phyloP scores from a whole-genome alignment of 495 filamentous ascomycete genomes.

The Aspergillus leporis region DNA sequence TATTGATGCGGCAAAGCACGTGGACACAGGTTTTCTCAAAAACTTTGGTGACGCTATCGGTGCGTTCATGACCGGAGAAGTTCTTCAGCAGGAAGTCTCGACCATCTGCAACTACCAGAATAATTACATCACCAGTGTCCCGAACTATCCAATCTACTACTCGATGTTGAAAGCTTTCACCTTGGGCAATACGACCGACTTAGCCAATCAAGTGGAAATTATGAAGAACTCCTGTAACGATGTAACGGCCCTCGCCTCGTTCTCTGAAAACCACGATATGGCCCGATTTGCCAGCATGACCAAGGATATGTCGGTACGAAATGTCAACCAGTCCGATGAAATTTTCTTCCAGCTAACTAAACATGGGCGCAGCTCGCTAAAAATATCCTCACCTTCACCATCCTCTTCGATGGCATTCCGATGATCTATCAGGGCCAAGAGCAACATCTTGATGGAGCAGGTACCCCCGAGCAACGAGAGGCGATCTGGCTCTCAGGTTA shows the following conservation, averaged over 20 bases:
- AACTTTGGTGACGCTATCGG: conserved; percentile 57
- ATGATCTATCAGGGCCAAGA: conserved; percentile 67
- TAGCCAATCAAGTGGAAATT: conserved; percentile 51
- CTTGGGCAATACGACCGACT: conserved; percentile 49
- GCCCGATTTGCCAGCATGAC: conserved; percentile 56
- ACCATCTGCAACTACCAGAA: conserved; percentile 58
- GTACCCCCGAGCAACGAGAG: conserved; percentile 63
- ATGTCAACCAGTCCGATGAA: neutral
- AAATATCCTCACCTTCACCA: conserved; percentile 66
- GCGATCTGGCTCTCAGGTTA: conserved; percentile 66
- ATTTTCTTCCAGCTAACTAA: neutral
- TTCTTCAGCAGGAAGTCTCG: conserved; percentile 52
- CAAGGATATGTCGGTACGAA: conserved; percentile 41
- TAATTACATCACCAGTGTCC: conserved; percentile 44
- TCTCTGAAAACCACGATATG: conserved; percentile 79
- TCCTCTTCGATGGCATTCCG: conserved; percentile 64
- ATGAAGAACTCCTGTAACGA: conserved; percentile 57
- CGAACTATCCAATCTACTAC: conserved; percentile 72
- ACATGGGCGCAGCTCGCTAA: conserved; percentile 43
- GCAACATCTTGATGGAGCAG: conserved; percentile 57
- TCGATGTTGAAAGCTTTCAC: conserved; percentile 59
- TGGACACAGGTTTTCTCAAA: conserved; percentile 64
- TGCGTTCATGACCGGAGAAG: conserved; percentile 67
- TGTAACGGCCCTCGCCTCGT: conserved; percentile 62
- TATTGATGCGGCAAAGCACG: conserved; percentile 74